Percentiles rank a stretch among this genome's conserved stretches.
phyloP scores from a whole-genome alignment of 2,329 filamentous ascomycete genomes.

The Colletotrichum chlorophyti region DNA sequence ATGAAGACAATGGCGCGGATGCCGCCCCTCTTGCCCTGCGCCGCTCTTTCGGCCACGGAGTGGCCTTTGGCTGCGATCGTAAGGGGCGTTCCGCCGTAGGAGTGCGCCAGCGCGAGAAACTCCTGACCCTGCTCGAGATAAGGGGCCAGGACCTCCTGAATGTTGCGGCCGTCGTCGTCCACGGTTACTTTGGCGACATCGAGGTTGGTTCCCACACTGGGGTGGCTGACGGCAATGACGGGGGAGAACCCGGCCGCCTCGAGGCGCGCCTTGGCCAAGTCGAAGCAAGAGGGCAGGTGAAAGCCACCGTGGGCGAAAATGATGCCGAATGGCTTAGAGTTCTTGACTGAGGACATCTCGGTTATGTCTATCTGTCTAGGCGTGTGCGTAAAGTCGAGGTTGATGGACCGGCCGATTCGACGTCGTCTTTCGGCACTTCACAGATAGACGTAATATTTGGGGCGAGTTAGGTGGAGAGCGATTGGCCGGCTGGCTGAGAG shows the following conservation, averaged over 20 bases:
- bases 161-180: constrained; percentile 10
- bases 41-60: not conserved
- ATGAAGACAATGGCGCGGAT: constrained; percentile 1
- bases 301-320: constrained; percentile 10
- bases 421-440: no score
- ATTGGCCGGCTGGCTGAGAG: no score
- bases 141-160: not conserved
- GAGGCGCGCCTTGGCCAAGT: not conserved
- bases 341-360: not conserved
- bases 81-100: constrained; percentile 5
- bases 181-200: not conserved
- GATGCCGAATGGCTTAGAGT: constrained; percentile 1
- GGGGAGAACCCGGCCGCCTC: constrained; percentile 8
- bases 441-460: no score
- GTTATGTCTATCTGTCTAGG: not conserved
- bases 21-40: not conserved
- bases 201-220: not conserved
- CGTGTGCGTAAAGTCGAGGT: not conserved
- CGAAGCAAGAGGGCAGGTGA: constrained; percentile 4
- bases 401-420: not conserved
- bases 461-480: no score
- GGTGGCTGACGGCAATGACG: constrained; percentile 5
- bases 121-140: constrained; percentile 3
- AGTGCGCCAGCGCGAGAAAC: constrained; percentile 12
- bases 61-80: constrained; percentile 2